Evolutionary conservation across 225 moss, liverwort and hornwort genomes (phyloP).

Genomic region (Polytrichum commune): DNA sequence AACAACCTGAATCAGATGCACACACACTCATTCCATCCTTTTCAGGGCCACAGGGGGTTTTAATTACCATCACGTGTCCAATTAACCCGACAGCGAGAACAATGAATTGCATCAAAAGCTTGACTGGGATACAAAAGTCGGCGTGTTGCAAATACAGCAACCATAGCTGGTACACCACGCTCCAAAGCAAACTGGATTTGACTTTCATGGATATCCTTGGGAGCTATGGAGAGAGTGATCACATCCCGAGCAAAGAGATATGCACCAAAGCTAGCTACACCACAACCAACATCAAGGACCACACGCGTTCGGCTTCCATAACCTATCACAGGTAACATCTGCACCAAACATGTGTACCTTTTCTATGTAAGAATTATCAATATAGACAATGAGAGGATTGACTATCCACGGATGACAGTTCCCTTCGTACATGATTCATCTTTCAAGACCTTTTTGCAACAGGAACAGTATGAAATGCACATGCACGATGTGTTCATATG

Average conservation of each 20-base stretch:
- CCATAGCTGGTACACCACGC: conserved; percentile 74
- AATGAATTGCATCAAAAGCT: conserved; percentile 83
- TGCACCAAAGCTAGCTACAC: conserved; percentile 68
- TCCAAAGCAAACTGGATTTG: conserved; percentile 68
- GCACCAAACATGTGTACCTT: conserved; percentile 19
- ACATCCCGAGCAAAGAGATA: conserved; percentile 65
- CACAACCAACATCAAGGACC: conserved; percentile 68
- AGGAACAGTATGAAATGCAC: not conserved
- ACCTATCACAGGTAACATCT: conserved; percentile 64
- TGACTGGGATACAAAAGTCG: conserved; percentile 70
- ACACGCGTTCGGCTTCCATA: conserved; percentile 68
- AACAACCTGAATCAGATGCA: not conserved
- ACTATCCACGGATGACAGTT: no score
- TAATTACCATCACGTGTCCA: conserved; percentile 72
- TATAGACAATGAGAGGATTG: no score
- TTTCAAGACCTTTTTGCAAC: not conserved
- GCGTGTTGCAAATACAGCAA: conserved; percentile 57
- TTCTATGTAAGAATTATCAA: no score
- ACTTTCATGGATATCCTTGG: conserved; percentile 49
- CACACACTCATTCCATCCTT: not conserved
- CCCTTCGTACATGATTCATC: not conserved
- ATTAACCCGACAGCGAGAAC: conserved; percentile 55
- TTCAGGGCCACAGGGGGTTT: not conserved
- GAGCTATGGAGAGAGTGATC: conserved; percentile 64
- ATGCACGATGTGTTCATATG: not conserved